Evolutionary conservation across 805 yeast species (phyloP).

Genomic region (Saccharomycopsis olivae): DNA sequence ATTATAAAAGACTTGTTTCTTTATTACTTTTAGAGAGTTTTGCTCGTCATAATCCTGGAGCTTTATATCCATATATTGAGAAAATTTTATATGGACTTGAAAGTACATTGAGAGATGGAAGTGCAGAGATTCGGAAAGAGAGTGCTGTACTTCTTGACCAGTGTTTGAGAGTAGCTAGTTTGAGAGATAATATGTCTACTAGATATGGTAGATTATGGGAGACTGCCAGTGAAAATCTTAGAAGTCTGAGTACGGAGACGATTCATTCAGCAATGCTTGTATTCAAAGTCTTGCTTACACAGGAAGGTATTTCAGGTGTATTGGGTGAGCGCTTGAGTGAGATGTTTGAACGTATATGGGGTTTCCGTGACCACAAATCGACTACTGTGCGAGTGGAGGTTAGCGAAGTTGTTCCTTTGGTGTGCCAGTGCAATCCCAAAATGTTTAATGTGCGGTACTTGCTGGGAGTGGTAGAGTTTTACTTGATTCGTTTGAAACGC

Average conservation of each 20-base stretch:
- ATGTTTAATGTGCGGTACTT: conserved; percentile 71
- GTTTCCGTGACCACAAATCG: conserved; percentile 69
- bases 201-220: conserved; percentile 7
- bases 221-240: conserved; percentile 10
- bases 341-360: conserved; percentile 19
- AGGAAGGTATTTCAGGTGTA: background rate
- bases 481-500: conserved; percentile 67
- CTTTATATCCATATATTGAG: conserved; percentile 6
- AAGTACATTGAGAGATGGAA: conserved; percentile 11
- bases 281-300: conserved; percentile 12
- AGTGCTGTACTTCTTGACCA: conserved; percentile 25
- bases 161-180: conserved; percentile 31
- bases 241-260: conserved; percentile 9
- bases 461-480: conserved; percentile 68
- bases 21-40: conserved; percentile 11
- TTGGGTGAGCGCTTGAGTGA: conserved; percentile 13
- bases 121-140: conserved; percentile 9
- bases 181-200: conserved; percentile 21
- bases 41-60: conserved; percentile 15
- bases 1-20: conserved; percentile 10
- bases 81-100: conserved; percentile 6
- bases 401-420: conserved; percentile 69
- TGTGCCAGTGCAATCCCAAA: conserved; percentile 69
- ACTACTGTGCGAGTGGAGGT: conserved; percentile 72
- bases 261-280: conserved; percentile 15